Base-by-base conservation (phyloP, 441 rosid genomes). In the Gossypium davidsonii region DNA sequence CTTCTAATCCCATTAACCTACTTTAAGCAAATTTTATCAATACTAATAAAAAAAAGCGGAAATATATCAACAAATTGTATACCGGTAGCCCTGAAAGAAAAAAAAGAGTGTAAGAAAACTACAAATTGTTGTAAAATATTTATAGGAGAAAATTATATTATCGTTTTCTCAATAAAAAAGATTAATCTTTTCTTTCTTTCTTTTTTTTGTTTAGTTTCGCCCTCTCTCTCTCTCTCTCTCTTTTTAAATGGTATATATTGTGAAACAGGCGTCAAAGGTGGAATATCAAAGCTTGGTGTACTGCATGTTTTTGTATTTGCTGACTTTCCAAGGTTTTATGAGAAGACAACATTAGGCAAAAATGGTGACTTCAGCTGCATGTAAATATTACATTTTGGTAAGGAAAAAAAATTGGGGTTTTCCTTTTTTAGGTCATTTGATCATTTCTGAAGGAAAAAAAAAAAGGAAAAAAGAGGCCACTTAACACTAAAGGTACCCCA, bases 201-300 rank as follows among this genome's bases (percentile, higher is more conserved):
- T 67, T 62, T 44, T 20, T 73, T 75, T 14, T 6, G 56, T 49
- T 73, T 78, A 15, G 0, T 4, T 31, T 31, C 6, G 0, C 17
- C 10, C 10, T 15, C 14, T 8, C 5, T 34, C 6, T 62, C 6
- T 62, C 23, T 21, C 23, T 21, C 23, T 28, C 6, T 28, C 6
- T 31, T 31, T 31, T 74, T 80, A 72, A 81, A 81, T 83, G 87
- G 82, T 71, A 74, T 77, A 69, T 61, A 74, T 51, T 79, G 63
- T 78, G 75, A 61, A 85, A 81, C 97, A 95, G 99, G 97, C 76
- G 6, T 76, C 86, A 74, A 86, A 81, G 78, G 79, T 57, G 83
- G 93, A 77, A 82, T 72, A 85, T 74, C 88, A 84, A 83, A 74
- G 88, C 88, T 74, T 88, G 83, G 76, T 87, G 81, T 68, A 79